These are phyloP conservation scores for Geoglossum cookeanum DNA, from an alignment of 2,329 filamentous ascomycete genomes.

Conservation along the genomic window DNA sequence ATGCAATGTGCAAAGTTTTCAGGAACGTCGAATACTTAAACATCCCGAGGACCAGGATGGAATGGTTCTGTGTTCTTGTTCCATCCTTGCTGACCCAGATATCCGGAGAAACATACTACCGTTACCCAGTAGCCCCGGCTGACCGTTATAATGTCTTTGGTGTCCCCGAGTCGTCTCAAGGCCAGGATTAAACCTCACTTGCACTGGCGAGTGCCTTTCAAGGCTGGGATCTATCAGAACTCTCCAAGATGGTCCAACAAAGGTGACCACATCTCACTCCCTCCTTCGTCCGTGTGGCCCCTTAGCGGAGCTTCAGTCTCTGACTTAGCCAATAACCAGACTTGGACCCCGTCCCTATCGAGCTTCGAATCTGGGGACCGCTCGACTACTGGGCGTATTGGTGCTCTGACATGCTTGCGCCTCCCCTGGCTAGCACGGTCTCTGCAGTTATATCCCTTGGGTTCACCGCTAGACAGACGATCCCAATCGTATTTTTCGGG, in stretches of 20 bases:
- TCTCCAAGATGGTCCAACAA: conserved; percentile 28
- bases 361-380: conserved; percentile 27
- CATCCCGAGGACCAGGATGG: neutral
- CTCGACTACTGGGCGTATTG: conserved; percentile 29
- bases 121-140: neutral
- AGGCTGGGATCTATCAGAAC: conserved; percentile 22
- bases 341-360: conserved; percentile 22
- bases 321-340: conserved; percentile 9
- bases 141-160: conserved; percentile 14
- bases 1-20: neutral
- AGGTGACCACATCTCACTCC: conserved; percentile 22
- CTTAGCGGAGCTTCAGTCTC: neutral
- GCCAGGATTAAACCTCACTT: conserved; percentile 21
- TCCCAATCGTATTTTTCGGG: conserved; percentile 29
- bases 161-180: conserved; percentile 17
- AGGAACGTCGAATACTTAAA: conserved; percentile 2
- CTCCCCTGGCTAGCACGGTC: conserved; percentile 22
- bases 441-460: conserved; percentile 24
- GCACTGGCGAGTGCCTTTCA: conserved; percentile 20
- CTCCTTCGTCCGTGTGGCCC: conserved; percentile 9
- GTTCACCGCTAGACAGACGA: conserved; percentile 28
- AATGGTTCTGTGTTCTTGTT: neutral
- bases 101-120: neutral
- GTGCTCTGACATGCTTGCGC: conserved; percentile 28
- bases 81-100: neutral